Evolutionary conservation across 2,329 filamentous ascomycete species (phyloP).

Genomic region (Kalmusia sp.): DNA sequence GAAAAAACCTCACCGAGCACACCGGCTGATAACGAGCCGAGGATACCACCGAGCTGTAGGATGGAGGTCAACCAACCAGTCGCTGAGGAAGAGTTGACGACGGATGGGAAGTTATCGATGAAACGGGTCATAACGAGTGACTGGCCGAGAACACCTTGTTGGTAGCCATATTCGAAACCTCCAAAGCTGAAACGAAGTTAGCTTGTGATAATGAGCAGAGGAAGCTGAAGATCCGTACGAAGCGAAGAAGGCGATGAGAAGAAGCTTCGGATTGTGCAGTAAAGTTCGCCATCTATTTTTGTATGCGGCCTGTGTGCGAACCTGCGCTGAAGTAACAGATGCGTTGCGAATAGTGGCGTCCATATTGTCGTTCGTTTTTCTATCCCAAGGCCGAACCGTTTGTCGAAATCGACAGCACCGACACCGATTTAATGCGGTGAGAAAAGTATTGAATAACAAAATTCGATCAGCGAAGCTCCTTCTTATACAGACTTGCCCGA

Average conservation of each 20-base stretch:
- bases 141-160: conserved; percentile 63
- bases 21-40: conserved; percentile 57
- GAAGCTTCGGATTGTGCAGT: conserved; percentile 35
- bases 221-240: conserved; percentile 24
- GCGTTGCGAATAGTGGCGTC: conserved; percentile 27
- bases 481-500: not conserved
- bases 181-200: conserved; percentile 49
- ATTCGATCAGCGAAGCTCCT: not conserved
- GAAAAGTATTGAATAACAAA: not conserved
- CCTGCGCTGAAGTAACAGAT: conserved; percentile 31
- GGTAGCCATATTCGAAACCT: conserved; percentile 62
- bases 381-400: not conserved
- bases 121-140: conserved; percentile 62
- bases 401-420: not conserved
- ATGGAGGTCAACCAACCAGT: conserved; percentile 61
- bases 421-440: too few species aligned
- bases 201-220: not conserved
- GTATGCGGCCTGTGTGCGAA: conserved; percentile 32
- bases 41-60: conserved; percentile 59
- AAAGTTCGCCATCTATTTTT: conserved; percentile 37
- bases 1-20: conserved; percentile 59
- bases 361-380: conserved; percentile 19
- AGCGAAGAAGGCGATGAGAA: conserved; percentile 39
- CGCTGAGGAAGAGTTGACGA: conserved; percentile 55
- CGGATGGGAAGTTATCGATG: conserved; percentile 56